phyloP scores from a whole-genome alignment of 1,284 basidiomycete species.

The Ganoderma meredithae region DNA sequence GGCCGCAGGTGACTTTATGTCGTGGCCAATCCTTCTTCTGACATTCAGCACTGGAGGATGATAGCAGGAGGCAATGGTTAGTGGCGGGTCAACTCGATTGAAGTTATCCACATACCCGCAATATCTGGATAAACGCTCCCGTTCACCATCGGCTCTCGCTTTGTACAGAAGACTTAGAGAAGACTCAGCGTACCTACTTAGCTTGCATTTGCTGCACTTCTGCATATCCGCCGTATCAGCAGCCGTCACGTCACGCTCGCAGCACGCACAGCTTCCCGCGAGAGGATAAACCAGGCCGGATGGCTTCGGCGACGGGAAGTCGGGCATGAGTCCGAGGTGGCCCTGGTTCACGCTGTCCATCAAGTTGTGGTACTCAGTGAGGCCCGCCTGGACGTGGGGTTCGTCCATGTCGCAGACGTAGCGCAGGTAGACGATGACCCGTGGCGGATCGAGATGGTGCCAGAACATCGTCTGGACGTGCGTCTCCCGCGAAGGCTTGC shows the following conservation, averaged over 20 bases:
- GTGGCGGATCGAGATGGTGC: constrained; percentile 23
- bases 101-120: constrained; percentile 14
- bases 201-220: constrained; percentile 27
- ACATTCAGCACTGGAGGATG: constrained; percentile 13
- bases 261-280: constrained; percentile 27
- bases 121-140: neutral
- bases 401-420: constrained; percentile 26
- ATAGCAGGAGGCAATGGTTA: neutral
- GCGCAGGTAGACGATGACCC: constrained; percentile 20
- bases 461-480: constrained; percentile 19
- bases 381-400: constrained; percentile 21
- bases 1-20: constrained; percentile 25
- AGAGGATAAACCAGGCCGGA: constrained; percentile 20
- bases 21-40: constrained; percentile 30
- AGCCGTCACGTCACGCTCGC: constrained; percentile 26
- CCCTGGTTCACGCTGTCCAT: constrained; percentile 16
- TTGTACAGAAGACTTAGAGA: neutral
- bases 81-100: neutral
- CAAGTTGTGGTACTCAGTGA: constrained; percentile 15
- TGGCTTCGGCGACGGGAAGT: constrained; percentile 10
- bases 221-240: constrained; percentile 2
- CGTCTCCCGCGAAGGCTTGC: constrained; percentile 19
- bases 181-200: constrained; percentile 20
- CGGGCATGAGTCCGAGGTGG: constrained; percentile 14
- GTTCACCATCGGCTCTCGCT: neutral